These are phyloP conservation scores for Epichloe hybrida DNA, from an alignment of 2,329 filamentous ascomycete genomes.

Conservation along the genomic window DNA sequence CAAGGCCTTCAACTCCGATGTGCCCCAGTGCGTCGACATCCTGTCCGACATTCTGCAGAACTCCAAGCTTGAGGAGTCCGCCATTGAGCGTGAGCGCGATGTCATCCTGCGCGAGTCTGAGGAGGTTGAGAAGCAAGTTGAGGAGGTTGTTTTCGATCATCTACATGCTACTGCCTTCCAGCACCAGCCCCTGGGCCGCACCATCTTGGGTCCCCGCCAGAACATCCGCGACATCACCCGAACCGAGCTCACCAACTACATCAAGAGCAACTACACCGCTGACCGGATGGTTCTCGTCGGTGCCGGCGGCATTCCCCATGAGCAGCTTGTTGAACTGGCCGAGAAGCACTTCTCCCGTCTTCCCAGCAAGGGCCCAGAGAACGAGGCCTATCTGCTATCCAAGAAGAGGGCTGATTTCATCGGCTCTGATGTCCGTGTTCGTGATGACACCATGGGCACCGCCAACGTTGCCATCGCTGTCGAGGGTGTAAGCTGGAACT, in stretches of 20 bases:
- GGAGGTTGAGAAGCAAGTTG: slow-evolving; percentile 99
- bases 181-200: slow-evolving; percentile 88
- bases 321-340: slow-evolving; percentile 86
- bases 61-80: slow-evolving; percentile 87
- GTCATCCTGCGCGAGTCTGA: slow-evolving; percentile 98
- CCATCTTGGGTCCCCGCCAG: slow-evolving; percentile 92
- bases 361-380: slow-evolving; percentile 61
- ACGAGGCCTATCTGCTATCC: slow-evolving; percentile 59
- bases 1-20: slow-evolving; percentile 96
- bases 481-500: slow-evolving; percentile 99
- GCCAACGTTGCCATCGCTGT: slow-evolving; percentile 98
- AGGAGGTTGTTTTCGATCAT: slow-evolving; percentile 99
- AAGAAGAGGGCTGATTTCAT: slow-evolving; percentile 91
- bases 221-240: slow-evolving; percentile 96
- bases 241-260: slow-evolving; percentile 84
- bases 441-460: slow-evolving; percentile 89
- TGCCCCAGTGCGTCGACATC: slow-evolving; percentile 93
- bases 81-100: slow-evolving; percentile 95
- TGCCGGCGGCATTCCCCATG: slow-evolving; percentile 84
- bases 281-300: slow-evolving; percentile 99
- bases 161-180: slow-evolving; percentile 97
- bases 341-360: slow-evolving; percentile 88
- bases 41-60: slow-evolving; percentile 98
- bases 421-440: slow-evolving; percentile 87
- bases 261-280: slow-evolving; percentile 99